Percentiles rank a stretch among this genome's conserved stretches.
These are phyloP conservation scores for peach (Prunus persica) DNA, from an alignment of 306 rosid genomes.

Conservation along the genomic window DNA sequence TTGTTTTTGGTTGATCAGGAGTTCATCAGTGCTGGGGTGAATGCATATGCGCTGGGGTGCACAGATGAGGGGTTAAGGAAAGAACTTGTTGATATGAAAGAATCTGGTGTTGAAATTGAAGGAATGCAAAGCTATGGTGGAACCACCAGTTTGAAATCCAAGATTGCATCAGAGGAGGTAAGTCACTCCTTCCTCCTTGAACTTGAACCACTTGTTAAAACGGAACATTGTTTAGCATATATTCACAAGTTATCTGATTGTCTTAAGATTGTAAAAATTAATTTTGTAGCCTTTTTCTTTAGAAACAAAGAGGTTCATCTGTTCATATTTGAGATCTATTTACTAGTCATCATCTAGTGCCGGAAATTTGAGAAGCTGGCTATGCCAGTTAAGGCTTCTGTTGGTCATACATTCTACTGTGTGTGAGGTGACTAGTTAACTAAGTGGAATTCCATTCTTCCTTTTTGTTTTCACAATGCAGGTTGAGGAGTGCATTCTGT, in stretches of 20 bases:
- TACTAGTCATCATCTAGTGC: background rate
- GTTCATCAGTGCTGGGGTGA: slow-evolving; percentile 94
- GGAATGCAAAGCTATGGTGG: slow-evolving; percentile 80
- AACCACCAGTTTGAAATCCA: slow-evolving; percentile 80
- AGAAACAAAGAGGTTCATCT: background rate
- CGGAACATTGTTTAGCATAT: background rate
- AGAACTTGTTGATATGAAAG: slow-evolving; percentile 77
- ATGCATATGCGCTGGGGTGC: slow-evolving; percentile 97
- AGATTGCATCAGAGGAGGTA: slow-evolving; percentile 77
- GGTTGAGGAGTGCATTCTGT: slow-evolving; percentile 91
- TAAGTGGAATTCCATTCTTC: slow-evolving; percentile 2
- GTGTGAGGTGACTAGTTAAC: background rate
- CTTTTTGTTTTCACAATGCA: slow-evolving; percentile 30
- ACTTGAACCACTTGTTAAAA: background rate
- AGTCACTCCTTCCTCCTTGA: slow-evolving; percentile 5
- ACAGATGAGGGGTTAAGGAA: slow-evolving; percentile 89
- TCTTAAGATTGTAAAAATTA: background rate
- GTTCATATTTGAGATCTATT: background rate
- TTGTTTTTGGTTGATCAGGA: slow-evolving; percentile 52
- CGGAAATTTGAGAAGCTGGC: background rate
- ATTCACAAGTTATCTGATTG: background rate
- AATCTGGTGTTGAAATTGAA: slow-evolving; percentile 72
- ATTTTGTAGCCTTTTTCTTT: background rate
- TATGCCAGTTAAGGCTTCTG: background rate
- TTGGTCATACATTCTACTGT: background rate